phyloP scores from a whole-genome alignment of 2,329 filamentous ascomycete species.

The Cercospora citrullina region DNA sequence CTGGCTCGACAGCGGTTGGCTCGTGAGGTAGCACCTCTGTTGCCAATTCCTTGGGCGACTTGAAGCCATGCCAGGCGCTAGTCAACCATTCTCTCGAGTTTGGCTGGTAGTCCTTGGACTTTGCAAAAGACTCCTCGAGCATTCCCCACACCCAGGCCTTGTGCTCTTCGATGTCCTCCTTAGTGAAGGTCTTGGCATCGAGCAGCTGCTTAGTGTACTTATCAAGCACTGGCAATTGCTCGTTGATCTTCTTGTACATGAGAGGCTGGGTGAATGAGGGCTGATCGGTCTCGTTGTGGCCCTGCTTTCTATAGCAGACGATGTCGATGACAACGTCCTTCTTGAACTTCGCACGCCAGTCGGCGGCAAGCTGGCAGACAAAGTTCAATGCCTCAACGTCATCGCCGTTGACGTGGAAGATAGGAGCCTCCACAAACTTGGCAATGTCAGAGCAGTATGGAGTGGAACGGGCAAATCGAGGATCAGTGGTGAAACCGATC shows the following conservation, averaged over 20 bases:
- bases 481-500: constrained; percentile 99
- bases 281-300: constrained; percentile 99
- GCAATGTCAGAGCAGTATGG: constrained; percentile 99
- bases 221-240: constrained; percentile 81
- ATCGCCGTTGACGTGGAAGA: constrained; percentile 99
- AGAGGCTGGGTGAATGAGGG: constrained; percentile 98
- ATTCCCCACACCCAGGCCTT: constrained; percentile 99
- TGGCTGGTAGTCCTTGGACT: constrained; percentile 96
- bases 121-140: constrained; percentile 95
- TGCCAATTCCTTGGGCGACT: constrained; percentile 95
- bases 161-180: constrained; percentile 97
- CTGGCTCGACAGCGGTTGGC: constrained; percentile 74
- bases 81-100: constrained; percentile 98
- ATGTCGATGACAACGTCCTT: constrained; percentile 97
- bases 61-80: constrained; percentile 99
- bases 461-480: constrained; percentile 93
- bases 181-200: constrained; percentile 89
- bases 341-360: constrained; percentile 99
- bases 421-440: constrained; percentile 96
- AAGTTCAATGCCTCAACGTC: constrained; percentile 99
- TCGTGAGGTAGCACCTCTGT: constrained; percentile 91
- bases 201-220: constrained; percentile 90
- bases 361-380: constrained; percentile 92
- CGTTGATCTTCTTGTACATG: constrained; percentile 97
- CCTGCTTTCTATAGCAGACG: constrained; percentile 98